phyloP scores from a whole-genome alignment of 495 filamentous ascomycete species.

The Penicillium arizonense region DNA sequence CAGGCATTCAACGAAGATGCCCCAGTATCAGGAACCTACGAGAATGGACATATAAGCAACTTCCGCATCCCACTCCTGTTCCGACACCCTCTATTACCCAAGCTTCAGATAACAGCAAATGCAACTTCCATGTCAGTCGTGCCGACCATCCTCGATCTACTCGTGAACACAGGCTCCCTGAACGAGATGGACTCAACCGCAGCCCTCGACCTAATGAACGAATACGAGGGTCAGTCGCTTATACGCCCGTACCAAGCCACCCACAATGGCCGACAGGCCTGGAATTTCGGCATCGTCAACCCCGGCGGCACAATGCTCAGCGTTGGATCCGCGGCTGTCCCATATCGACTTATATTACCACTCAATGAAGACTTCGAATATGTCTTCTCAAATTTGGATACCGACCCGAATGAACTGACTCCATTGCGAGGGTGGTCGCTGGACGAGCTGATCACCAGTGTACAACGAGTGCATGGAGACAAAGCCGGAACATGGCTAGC shows the following conservation, averaged over 20 bases:
- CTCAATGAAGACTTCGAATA: constrained; percentile 38
- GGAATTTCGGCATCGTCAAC: constrained; percentile 48
- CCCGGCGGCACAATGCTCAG: constrained; percentile 42
- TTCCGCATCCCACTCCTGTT: constrained; percentile 44
- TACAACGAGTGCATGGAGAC: constrained; percentile 30
- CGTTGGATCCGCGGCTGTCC: constrained; percentile 37
- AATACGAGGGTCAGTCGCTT: constrained; percentile 48
- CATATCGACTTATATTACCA: constrained; percentile 41
- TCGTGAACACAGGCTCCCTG: constrained; percentile 38
- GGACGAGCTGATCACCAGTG: constrained; percentile 19
- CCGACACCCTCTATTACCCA: constrained; percentile 41
- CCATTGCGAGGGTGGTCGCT: constrained; percentile 33
- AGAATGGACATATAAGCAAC: constrained; percentile 46
- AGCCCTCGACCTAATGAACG: constrained; percentile 34
- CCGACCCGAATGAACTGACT: constrained; percentile 35
- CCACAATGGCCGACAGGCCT: constrained; percentile 34
- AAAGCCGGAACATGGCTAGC: constrained; percentile 37
- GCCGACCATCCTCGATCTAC: constrained; percentile 47
- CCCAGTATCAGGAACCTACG: constrained; percentile 38
- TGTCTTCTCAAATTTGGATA: constrained; percentile 31
- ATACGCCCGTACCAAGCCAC: constrained; percentile 37
- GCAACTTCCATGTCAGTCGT: constrained; percentile 42
- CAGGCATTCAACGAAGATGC: constrained; percentile 39
- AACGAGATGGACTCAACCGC: constrained; percentile 25
- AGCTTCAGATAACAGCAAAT: constrained; percentile 37